These are phyloP conservation scores for Aureobasidium sp. DNA, from an alignment of 2,329 filamentous ascomycete genomes.

Conservation along the genomic window DNA sequence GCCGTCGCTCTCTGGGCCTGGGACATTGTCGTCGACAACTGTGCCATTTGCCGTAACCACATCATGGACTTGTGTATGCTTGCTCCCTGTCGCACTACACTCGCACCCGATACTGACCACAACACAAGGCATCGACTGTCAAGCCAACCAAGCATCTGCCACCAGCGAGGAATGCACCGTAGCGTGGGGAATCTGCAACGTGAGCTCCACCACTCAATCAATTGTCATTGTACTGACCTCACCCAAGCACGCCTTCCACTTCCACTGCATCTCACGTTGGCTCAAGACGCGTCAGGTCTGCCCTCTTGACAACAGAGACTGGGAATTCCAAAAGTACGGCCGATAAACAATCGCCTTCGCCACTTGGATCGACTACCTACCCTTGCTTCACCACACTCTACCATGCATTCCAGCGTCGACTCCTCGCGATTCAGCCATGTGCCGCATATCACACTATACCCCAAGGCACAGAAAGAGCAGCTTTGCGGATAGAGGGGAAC, in stretches of 20 bases:
- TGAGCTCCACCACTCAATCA: constrained; percentile 42
- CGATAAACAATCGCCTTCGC: constrained; percentile 37
- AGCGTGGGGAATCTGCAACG: constrained; percentile 98
- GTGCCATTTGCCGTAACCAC: constrained; percentile 97
- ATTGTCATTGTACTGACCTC: constrained; percentile 28
- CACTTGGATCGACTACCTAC: neutral
- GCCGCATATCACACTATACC: neutral
- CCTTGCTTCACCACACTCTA: neutral
- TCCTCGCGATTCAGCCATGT: neutral
- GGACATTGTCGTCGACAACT: constrained; percentile 99
- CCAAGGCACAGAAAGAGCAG: neutral
- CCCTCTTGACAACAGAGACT: constrained; percentile 93
- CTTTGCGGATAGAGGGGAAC: neutral
- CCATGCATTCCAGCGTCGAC: constrained; percentile 1
- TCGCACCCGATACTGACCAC: neutral
- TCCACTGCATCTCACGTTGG: constrained; percentile 99
- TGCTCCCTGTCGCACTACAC: neutral
- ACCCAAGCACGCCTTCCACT: constrained; percentile 90
- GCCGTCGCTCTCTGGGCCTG: constrained; percentile 97
- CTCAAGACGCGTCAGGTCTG: constrained; percentile 98
- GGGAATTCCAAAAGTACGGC: constrained; percentile 99
- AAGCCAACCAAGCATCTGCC: constrained; percentile 94
- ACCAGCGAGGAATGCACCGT: constrained; percentile 98
- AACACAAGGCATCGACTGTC: constrained; percentile 78
- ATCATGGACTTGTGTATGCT: constrained; percentile 95